Evolutionary conservation across 768 basidiomycete species (phyloP).

Genomic region (Omphalotus guepiniiformis): DNA sequence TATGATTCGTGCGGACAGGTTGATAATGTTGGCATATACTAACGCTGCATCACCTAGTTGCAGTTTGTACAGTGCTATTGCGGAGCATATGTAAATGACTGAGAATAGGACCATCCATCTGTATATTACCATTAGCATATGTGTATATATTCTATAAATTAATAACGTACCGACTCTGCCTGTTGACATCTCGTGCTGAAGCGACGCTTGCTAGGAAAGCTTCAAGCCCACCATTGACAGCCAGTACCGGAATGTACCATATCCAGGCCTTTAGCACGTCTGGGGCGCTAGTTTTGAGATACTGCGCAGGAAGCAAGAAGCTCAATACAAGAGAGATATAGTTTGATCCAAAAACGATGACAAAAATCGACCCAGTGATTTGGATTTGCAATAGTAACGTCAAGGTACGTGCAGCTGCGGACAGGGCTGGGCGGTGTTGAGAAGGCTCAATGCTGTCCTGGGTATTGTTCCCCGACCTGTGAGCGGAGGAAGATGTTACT

Average conservation of each 20-base stretch:
- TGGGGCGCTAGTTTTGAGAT: slow-evolving; percentile 76
- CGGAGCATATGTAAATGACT: slow-evolving; percentile 53
- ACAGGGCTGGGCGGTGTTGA: slow-evolving; percentile 15
- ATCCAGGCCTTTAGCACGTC: slow-evolving; percentile 74
- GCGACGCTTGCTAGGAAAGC: slow-evolving; percentile 86
- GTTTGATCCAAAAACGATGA: slow-evolving; percentile 69
- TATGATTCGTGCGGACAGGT: slow-evolving; percentile 56
- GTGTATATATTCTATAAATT: too few species aligned
- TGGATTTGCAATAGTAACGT: slow-evolving; percentile 63
- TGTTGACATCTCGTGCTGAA: slow-evolving; percentile 55
- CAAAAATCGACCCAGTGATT: slow-evolving; percentile 58
- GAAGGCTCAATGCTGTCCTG: not conserved
- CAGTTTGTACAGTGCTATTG: slow-evolving; percentile 42
- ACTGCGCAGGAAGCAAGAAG: slow-evolving; percentile 66
- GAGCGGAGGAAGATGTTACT: not conserved
- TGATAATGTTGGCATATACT: slow-evolving; percentile 73
- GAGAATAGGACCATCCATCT: slow-evolving; percentile 84
- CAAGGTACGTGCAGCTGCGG: slow-evolving; percentile 48
- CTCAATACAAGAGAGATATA: slow-evolving; percentile 69
- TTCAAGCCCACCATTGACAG: slow-evolving; percentile 88
- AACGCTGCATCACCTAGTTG: slow-evolving; percentile 62
- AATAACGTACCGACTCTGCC: slow-evolving; percentile 55
- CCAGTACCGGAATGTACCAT: slow-evolving; percentile 86
- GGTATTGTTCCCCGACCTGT: not conserved
- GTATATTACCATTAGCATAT: slow-evolving; percentile 8